Evolutionary conservation across 2,329 filamentous ascomycete species (phyloP).

Genomic region (Onygenales sp.): DNA sequence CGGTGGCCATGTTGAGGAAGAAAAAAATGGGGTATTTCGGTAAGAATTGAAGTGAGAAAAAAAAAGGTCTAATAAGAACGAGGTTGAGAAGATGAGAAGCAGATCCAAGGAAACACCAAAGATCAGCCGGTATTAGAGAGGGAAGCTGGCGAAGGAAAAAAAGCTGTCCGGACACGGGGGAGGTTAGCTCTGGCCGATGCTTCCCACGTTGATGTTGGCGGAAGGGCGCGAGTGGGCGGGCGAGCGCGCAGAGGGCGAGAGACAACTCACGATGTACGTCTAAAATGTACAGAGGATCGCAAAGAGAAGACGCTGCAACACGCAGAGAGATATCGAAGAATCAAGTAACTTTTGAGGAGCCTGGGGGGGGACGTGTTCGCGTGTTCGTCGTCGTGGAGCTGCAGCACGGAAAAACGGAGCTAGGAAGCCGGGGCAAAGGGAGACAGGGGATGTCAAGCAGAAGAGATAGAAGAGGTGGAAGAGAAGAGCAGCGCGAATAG

Average conservation of each 20-base stretch:
- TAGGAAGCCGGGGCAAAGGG: too few species aligned
- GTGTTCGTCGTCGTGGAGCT: too few species aligned
- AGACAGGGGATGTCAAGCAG: not conserved
- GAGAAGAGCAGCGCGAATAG: slow-evolving; percentile 1
- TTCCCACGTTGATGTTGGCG: not conserved
- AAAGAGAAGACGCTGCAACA: not conserved
- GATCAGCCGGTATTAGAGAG: not conserved
- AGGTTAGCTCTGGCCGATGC: not conserved
- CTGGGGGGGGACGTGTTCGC: too few species aligned
- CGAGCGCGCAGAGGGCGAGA: too few species aligned
- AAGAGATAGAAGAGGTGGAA: not conserved
- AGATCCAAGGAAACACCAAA: not conserved
- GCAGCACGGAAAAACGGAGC: too few species aligned
- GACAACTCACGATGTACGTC: not conserved
- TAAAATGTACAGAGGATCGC: not conserved
- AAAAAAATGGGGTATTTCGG: not conserved
- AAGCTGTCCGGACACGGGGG: not conserved
- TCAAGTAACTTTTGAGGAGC: too few species aligned
- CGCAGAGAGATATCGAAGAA: not conserved
- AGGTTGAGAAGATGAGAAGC: not conserved
- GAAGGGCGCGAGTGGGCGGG: not conserved
- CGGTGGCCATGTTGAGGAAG: slow-evolving; percentile 22
- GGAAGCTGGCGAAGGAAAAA: slow-evolving; percentile 1
- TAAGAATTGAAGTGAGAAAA: not conserved
- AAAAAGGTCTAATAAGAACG: not conserved